Conservation (phyloP, 306 rosid genomes). For the Ceratonia siliqua region DNA sequence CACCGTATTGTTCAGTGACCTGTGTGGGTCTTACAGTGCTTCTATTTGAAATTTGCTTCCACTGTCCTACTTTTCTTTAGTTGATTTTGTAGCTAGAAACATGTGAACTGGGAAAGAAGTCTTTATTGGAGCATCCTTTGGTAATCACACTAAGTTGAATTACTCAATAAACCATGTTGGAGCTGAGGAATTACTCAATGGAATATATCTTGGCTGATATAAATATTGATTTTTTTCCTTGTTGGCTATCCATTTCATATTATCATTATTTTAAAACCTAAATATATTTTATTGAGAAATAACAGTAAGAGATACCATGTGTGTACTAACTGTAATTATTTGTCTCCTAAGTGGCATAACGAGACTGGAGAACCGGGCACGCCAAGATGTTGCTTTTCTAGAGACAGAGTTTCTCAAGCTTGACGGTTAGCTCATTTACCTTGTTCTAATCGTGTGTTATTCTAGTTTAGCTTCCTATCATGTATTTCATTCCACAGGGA, state of each 20-base stretch:
- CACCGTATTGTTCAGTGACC: slow-evolving; percentile 62
- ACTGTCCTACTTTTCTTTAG: not conserved
- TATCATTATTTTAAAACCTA: slow-evolving; percentile 2
- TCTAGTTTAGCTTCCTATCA: slow-evolving; percentile 18
- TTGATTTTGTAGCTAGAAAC: not conserved
- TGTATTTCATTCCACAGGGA: slow-evolving; percentile 25
- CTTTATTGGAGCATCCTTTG: slow-evolving; percentile 7
- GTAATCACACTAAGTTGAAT: not conserved
- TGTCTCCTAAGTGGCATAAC: slow-evolving; percentile 73
- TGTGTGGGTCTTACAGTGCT: slow-evolving; percentile 24
- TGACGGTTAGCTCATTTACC: slow-evolving; percentile 59
- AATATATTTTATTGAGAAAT: slow-evolving; percentile 15
- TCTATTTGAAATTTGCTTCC: slow-evolving; percentile 19
- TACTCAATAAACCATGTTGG: slow-evolving; percentile 19
- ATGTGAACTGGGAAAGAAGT: not conserved
- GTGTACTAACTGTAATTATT: slow-evolving; percentile 30
- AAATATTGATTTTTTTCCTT: not conserved
- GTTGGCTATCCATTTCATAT: slow-evolving; percentile 19
- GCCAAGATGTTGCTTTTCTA: slow-evolving; percentile 85
- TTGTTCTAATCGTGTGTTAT: slow-evolving; percentile 18
- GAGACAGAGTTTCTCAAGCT: slow-evolving; percentile 88
- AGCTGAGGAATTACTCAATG: not conserved
- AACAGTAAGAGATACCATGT: not conserved
- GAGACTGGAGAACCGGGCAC: slow-evolving; percentile 87
- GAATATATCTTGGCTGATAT: slow-evolving; percentile 24